Percentiles rank a stretch among this genome's conserved stretches.
phyloP scores from a whole-genome alignment of 768 basidiomycete species.

The Peribolospora kevripleyi region DNA sequence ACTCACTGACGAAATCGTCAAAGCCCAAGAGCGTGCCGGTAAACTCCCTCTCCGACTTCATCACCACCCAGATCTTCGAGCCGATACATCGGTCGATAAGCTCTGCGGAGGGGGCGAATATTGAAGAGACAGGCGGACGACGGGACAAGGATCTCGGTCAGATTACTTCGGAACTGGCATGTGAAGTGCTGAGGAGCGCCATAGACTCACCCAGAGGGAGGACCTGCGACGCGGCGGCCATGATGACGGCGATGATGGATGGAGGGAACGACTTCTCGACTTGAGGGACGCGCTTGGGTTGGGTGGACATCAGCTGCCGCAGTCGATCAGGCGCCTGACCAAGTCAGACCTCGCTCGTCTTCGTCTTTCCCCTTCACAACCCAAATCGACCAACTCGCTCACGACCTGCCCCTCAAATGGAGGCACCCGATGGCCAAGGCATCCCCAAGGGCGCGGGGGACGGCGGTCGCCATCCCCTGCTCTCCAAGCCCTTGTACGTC shows the following conservation, averaged over 20 bases:
- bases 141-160: background rate
- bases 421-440: no score
- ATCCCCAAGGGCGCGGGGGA: no score
- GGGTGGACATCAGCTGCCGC: no score
- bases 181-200: background rate
- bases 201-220: slow-evolving; percentile 49
- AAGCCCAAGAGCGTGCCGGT: slow-evolving; percentile 84
- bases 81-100: slow-evolving; percentile 95
- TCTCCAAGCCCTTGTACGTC: no score
- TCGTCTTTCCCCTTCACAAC: no score
- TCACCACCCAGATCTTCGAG: slow-evolving; percentile 89
- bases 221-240: slow-evolving; percentile 66
- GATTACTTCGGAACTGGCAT: background rate
- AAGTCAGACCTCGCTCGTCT: no score
- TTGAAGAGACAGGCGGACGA: background rate
- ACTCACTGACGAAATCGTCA: slow-evolving; percentile 98
- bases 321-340: no score
- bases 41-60: slow-evolving; percentile 94
- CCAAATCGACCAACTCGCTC: no score
- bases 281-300: no score
- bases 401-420: no score
- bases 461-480: no score
- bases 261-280: no score
- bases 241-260: background rate
- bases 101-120: slow-evolving; percentile 28